Evolutionary conservation across 352 stramenopile species (phyloP), one percentile per base, ranked within the genome.

Genomic region (Thalassiosira mediterranea): DNA sequence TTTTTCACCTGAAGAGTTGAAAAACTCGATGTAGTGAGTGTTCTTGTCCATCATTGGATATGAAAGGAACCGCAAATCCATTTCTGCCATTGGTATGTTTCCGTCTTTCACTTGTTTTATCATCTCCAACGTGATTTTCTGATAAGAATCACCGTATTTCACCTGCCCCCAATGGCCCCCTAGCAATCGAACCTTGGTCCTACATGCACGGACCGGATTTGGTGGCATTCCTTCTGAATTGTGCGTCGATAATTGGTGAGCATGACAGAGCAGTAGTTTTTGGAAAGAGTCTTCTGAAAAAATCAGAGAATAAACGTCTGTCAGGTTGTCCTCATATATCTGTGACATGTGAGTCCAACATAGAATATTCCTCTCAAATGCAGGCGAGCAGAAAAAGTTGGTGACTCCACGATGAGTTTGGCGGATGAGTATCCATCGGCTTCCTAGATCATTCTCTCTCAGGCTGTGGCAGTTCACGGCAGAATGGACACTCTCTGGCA

Each of bases 361-460:
- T 5, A 72, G 34, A 11, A 72, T 53, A 64, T 72, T 72, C 40
- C 23, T 38, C 28, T 72, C 51, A 48, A 72, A 64, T 31, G 44
- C 21, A 1, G 51, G 63, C 28, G 63, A 72, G 17, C 63, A 72
- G 31, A 61, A 72, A 17, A 63, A 72, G 21, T 49, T 52, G 28
- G 32, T 58, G 28, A 34, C 34, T 38, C 63, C 63, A 31, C 32
- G 44, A 26, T 26, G 19, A 15, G 63, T 64, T 34, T 72, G 37
- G 0, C 52, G 63, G 42, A 72, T 61, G 1, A 72, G 37, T 11
- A 64, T 72, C 63, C 63, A 72, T 49, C 63, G 63, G 29, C 57
- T 56, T 3, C 40, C 25, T 23, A 72, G 48, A 38, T 57, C 51
- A 0, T 48, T 10, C 26, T 47, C 52, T 64, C 49, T 13, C 26